Evolutionary conservation across 2,329 filamentous ascomycete species (phyloP).

Genomic region (Ramichloridium luteum): DNA sequence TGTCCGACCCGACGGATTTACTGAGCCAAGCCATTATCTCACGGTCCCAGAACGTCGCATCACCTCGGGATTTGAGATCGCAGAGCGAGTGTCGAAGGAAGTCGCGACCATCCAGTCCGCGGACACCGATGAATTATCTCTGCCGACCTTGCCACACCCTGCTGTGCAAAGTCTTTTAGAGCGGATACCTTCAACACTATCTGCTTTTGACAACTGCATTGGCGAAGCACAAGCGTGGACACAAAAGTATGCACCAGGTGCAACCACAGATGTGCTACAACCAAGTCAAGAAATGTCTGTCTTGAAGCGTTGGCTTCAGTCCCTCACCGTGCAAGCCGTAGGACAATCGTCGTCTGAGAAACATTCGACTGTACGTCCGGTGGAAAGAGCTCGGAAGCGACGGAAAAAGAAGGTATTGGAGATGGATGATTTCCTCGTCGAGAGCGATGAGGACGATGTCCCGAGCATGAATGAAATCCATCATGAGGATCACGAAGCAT

Average conservation of each 20-base stretch:
- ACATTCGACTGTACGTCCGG: constrained; percentile 21
- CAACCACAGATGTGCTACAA: constrained; percentile 63
- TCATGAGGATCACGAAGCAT: constrained; percentile 40
- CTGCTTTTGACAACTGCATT: constrained; percentile 65
- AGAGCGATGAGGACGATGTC: constrained; percentile 63
- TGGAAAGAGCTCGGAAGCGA: constrained; percentile 42
- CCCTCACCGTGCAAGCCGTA: constrained; percentile 64
- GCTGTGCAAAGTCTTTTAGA: constrained; percentile 48
- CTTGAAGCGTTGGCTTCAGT: constrained; percentile 69
- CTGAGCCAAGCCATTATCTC: constrained; percentile 22
- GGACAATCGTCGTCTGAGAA: constrained; percentile 41
- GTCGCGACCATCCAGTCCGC: constrained; percentile 16
- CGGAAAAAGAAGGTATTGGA: constrained; percentile 51
- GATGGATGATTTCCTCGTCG: constrained; percentile 67
- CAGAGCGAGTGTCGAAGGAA: constrained; percentile 19
- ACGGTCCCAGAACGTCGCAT: constrained; percentile 21
- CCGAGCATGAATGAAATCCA: constrained; percentile 56
- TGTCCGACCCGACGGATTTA: constrained; percentile 20
- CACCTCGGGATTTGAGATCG: constrained; percentile 28
- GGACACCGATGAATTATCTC: constrained; percentile 9
- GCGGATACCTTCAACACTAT: constrained; percentile 49
- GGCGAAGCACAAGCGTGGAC: constrained; percentile 66
- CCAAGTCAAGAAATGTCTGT: constrained; percentile 54
- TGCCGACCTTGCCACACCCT: constrained; percentile 35
- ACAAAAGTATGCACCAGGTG: constrained; percentile 70